These are phyloP conservation scores for Aspergillus floridensis DNA, from an alignment of 2,329 filamentous ascomycete species.

Conservation along the genomic window DNA sequence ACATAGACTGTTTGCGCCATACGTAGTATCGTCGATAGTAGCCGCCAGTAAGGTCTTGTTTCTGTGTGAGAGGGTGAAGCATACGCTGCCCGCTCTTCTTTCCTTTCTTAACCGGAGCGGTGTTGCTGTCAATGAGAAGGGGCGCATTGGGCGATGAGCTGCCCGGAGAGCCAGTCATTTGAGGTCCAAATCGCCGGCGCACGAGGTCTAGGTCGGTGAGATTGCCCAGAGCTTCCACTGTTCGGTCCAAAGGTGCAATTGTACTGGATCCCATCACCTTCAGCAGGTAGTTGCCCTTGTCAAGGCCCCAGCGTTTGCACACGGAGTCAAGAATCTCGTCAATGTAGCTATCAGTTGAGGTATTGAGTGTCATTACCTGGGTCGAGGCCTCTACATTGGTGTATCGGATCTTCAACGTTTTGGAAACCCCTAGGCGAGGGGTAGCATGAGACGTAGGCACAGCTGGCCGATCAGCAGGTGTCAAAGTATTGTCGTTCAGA, in stretches of 20 bases:
- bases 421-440: constrained; percentile 57
- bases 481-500: constrained; percentile 45
- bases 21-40: constrained; percentile 64
- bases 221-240: constrained; percentile 61
- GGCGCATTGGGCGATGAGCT: constrained; percentile 65
- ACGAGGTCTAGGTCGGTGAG: constrained; percentile 61
- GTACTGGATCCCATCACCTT: constrained; percentile 64
- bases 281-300: constrained; percentile 62
- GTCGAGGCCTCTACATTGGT: constrained; percentile 58
- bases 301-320: constrained; percentile 61
- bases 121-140: constrained; percentile 50
- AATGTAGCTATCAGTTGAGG: constrained; percentile 64
- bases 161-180: constrained; percentile 57
- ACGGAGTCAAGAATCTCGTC: constrained; percentile 65
- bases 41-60: constrained; percentile 47
- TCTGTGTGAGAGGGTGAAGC: constrained; percentile 49
- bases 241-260: constrained; percentile 62
- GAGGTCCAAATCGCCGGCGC: constrained; percentile 60
- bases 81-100: constrained; percentile 41
- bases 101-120: constrained; percentile 41
- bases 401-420: constrained; percentile 60
- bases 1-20: constrained; percentile 63
- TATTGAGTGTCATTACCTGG: constrained; percentile 54
- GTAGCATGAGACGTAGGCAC: constrained; percentile 47
- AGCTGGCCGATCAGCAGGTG: constrained; percentile 46